Conservation (phyloP, 2,329 filamentous ascomycete genomes). For the Cercospora beticola region DNA sequence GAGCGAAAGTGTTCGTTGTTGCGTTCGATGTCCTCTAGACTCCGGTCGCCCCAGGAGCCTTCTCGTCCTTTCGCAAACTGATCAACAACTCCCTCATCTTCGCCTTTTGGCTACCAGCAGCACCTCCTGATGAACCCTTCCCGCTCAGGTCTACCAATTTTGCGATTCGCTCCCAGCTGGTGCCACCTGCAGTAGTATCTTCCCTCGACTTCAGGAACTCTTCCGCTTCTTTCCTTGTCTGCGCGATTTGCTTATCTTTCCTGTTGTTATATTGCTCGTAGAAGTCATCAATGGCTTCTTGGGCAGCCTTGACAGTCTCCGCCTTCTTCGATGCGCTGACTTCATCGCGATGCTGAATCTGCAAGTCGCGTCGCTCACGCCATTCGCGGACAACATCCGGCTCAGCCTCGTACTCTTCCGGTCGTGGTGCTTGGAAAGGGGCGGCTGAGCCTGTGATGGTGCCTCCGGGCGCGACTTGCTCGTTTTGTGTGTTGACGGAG, state of each 20-base stretch:
- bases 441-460: conserved; percentile 72
- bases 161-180: conserved; percentile 96
- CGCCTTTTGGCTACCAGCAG: conserved; percentile 88
- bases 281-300: conserved; percentile 95
- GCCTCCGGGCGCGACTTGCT: conserved; percentile 71
- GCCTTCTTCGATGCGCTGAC: conserved; percentile 78
- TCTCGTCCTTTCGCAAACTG: conserved; percentile 89
- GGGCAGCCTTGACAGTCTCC: conserved; percentile 83
- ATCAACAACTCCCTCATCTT: conserved; percentile 89
- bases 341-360: conserved; percentile 79
- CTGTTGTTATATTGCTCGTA: conserved; percentile 99
- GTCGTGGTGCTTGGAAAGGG: conserved; percentile 54
- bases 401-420: conserved; percentile 73
- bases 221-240: conserved; percentile 88
- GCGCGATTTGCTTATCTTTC: conserved; percentile 87
- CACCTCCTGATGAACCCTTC: conserved; percentile 84
- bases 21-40: conserved; percentile 11
- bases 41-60: conserved; percentile 63
- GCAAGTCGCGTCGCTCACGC: conserved; percentile 83
- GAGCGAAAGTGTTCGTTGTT: not conserved
- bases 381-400: conserved; percentile 85
- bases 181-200: conserved; percentile 90
- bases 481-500: conserved; percentile 70
- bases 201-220: conserved; percentile 86
- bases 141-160: conserved; percentile 97